Evolutionary conservation across 345 rosid genomes (phyloP).

Genomic region (Brassica cretica): DNA sequence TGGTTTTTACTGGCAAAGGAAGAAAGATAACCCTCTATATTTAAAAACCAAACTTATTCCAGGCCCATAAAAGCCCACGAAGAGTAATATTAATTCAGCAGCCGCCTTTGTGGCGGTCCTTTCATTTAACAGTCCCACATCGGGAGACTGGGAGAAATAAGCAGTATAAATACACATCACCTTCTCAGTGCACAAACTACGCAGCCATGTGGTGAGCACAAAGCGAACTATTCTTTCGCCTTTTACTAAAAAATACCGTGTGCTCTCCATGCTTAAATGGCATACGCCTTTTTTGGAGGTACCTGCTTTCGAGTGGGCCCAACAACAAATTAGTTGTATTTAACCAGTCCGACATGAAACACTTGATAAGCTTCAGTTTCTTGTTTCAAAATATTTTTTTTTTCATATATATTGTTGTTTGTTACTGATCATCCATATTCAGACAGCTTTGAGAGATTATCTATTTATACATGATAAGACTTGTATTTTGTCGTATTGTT

Average conservation of each 20-base stretch:
- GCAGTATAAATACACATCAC: background rate
- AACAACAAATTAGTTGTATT: background rate
- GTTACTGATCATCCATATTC: no score
- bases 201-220: conserved; percentile 38
- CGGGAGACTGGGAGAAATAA: background rate
- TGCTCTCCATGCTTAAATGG: conserved; percentile 34
- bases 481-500: no score
- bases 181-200: background rate
- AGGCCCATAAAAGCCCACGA: background rate
- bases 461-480: no score
- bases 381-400: no score
- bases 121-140: background rate
- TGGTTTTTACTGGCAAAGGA: background rate
- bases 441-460: no score
- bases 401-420: no score
- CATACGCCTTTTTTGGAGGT: conserved; percentile 44
- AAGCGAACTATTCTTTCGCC: conserved; percentile 44
- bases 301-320: background rate
- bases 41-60: background rate
- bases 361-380: no score
- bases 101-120: background rate
- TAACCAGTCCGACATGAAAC: no score
- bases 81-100: no score
- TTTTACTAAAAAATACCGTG: conserved; percentile 44
- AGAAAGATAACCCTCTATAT: background rate